Base-by-base conservation (phyloP, 768 basidiomycete genomes). In the Leccinum boreale region DNA sequence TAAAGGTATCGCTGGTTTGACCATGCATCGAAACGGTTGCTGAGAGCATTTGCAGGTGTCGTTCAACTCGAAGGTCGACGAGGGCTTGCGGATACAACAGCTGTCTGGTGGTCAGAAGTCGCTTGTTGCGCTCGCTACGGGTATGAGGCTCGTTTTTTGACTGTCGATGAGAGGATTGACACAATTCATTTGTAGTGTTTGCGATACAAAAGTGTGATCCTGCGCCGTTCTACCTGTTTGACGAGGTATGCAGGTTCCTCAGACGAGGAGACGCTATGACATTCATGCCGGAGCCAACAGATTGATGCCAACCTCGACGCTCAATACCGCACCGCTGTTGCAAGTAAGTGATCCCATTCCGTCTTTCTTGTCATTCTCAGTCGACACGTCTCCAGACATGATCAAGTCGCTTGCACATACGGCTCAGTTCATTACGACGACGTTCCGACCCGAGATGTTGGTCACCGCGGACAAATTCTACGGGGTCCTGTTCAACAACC, bases 141-240 rank as follows among this genome's bases (percentile, higher is more conserved):
- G 93, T 92, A 58, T 28, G 59, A 75, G 60, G 11, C 14, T 6
- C 10, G 42, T 14, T 52, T 23, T 52, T 3, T 9, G 26, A 52
- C 5, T 23, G 7, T 23, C 15, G 33, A 45, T 6, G 12, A 19
- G 21, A 51, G 11, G 8, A 35, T 52, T 64, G 21, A 70, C 51
- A 9, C 9, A 29, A 21, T 45, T 17, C 12, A n/a, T 31, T 49
- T 29, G 1, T 67, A 92, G 95, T 99, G 24, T 98, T 99, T 67
- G 94, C 96, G 15, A 98, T 98, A 63, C 97, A 99, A 74, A 98
- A 97, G 74, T 98, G 96, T 69, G 97, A 99, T 67, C 97, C 97
- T 2, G 96, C 97, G 0, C 97, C 97, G 2, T 99, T 99, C 78
- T 98, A 98, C 73, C 80, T 99, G n/a, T 98, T 99, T 66, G 97